Base-by-base conservation (phyloP, 2,329 filamentous ascomycete genomes). In the Fonsecaea erecta region DNA sequence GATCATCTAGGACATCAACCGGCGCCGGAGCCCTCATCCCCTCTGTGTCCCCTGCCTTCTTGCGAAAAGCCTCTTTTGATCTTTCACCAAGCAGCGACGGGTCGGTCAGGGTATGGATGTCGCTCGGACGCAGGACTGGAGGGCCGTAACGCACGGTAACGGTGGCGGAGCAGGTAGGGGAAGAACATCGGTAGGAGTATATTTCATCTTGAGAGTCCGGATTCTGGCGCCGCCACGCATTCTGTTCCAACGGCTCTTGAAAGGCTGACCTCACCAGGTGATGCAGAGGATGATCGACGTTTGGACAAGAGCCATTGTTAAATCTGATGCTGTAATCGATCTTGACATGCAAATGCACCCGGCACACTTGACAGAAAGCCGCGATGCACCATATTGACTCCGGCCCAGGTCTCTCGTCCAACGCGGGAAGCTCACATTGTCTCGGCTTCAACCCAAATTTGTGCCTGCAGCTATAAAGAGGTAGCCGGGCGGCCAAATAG, bases 291-390 rank as follows among this genome's bases (percentile, higher is more conserved):
- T 80, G 82, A 1, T 81, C 76, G 11, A 72, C 66, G 60, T 79
- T 81, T 2, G 84, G 82, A 70, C 83, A 85, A 5, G 81, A 76
- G 48, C 74, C 73, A 56, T 73, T 40, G 21, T 70, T 75, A 34
- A 75, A 75, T 53, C 73, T 74, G n/a, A 78, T 74, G 12, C 77
- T 78, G 69, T 84, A 86, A 65, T 84, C 81, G 35, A 88, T 80
- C 11, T 78, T 77, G 24, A 91, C 73, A 69, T 87, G 82, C 51
- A 90, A 77, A 75, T 91, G 88, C 72, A 82, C 81, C 58, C 86
- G 84, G 73, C 89, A 91, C 65, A 79, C 80, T 62, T 80, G 77
- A 75, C 89, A 91, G 69, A 86, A 82, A 2, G 86, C 82, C 16
- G 87, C 84, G 30, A 89, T 79, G 69, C 82, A 86, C 73, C 85